Percentiles rank a stretch among this genome's conserved stretches.
These are phyloP conservation scores for Amphicarpaea edgeworthii DNA, from an alignment of 306 rosid genomes.

Conservation along the genomic window DNA sequence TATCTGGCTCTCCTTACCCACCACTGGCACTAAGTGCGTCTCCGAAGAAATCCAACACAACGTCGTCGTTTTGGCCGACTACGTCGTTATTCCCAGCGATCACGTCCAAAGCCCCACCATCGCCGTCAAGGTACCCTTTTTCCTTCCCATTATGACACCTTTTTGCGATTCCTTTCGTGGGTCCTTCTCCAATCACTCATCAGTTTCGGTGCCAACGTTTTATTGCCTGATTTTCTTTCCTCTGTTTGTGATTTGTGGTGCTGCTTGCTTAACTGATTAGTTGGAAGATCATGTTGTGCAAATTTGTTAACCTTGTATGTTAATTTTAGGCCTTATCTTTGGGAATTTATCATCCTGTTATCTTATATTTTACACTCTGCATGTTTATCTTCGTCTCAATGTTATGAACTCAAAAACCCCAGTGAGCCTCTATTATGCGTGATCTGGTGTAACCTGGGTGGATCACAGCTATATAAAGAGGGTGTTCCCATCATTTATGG, in stretches of 20 bases:
- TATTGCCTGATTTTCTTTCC: too few relatives aligned
- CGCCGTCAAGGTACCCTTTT: slow-evolving; percentile 69
- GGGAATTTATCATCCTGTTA: not conserved
- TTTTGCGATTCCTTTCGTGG: not conserved
- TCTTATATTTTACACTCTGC: too few relatives aligned
- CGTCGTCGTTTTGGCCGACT: slow-evolving; percentile 93
- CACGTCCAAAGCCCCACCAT: slow-evolving; percentile 61
- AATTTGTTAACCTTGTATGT: too few relatives aligned
- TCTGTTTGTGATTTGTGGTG: too few relatives aligned
- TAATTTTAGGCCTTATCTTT: not conserved
- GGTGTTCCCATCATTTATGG: not conserved
- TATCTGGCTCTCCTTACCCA: slow-evolving; percentile 70
- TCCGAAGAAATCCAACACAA: slow-evolving; percentile 94
- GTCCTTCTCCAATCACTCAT: slow-evolving; percentile 13
- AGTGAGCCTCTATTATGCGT: not conserved
- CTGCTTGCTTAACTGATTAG: slow-evolving; percentile 20
- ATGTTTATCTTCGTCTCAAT: too few relatives aligned
- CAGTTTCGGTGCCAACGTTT: too few relatives aligned
- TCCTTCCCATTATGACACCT: not conserved
- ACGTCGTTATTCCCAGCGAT: slow-evolving; percentile 65
- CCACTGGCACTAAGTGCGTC: slow-evolving; percentile 82
- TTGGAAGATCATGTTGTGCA: slow-evolving; percentile 22
- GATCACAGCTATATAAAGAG: not conserved
- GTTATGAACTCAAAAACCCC: not conserved
- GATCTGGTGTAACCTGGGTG: not conserved